Evolutionary conservation across 106 monocot genomes (phyloP), one percentile per base, ranked within the genome.

Genomic region (Acanthochlamys bracteata): DNA sequence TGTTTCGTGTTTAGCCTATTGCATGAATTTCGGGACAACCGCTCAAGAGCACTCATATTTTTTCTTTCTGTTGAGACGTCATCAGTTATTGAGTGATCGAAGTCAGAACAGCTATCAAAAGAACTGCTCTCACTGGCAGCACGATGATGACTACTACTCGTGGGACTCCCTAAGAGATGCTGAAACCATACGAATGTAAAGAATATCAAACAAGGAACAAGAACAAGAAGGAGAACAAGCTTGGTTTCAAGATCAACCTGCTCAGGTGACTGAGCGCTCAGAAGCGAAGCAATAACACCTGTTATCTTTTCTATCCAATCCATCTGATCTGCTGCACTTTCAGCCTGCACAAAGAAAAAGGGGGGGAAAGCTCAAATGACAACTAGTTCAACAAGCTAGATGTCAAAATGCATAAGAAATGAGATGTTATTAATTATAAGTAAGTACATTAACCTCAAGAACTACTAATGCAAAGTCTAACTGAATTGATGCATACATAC

Each of bases 261-360:
- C 66, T 99, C 98, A 60, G 92, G 86, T 59, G 98, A 89, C 66
- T 99, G 98, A 40, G 98, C 82, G 64, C 83, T 99, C 25, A 99
- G 72, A 20, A 99, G 76, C 13, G 98, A 99, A 20, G 98, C 98
- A 79, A 99, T 99, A 46, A 99, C 98, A 39, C 98, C 98, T 54
- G 98, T 99, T 73, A 99, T 99, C 66, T 99, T 99, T 69, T 99
- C 98, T 71, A 99, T 86, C 98, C 98, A 99, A 74, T 99, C 98
- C 88, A 92, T 99, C 66, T 99, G 92, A 83, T 99, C 98, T 71
- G 84, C 67, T 54, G 98, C 85, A 77, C 88, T 99, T 74, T 99
- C 98, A 20, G 98, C 98, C 98, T 99, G 75, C 66, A 62, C 41
- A 41, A 69, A 57, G 26, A 75, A 65, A 64, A 23, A 25, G 40